These are phyloP conservation scores for Triangularia verruculosa DNA, from an alignment of 2,329 filamentous ascomycete species.

Conservation along the genomic window DNA sequence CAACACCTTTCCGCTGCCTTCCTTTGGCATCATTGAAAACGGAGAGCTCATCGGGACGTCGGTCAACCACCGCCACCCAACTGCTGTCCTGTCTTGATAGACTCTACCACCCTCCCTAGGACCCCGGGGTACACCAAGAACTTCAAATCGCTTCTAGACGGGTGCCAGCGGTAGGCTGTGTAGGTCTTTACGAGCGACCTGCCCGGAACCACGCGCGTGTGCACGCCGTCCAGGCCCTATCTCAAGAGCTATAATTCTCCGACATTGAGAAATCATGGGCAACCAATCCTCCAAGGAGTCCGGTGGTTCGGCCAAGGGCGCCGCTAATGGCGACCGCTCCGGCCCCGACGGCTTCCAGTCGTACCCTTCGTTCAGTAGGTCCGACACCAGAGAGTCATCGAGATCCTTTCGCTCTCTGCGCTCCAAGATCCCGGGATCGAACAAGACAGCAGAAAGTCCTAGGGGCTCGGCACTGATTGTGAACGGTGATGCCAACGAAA, in stretches of 20 bases:
- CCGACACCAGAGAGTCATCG: constrained; percentile 88
- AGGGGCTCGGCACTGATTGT: constrained; percentile 68
- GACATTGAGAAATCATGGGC: constrained; percentile 56
- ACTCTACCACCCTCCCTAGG: constrained; percentile 53
- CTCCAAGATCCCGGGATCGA: constrained; percentile 79
- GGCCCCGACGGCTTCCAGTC: constrained; percentile 65
- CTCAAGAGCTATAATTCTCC: constrained; percentile 26
- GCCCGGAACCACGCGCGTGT: constrained; percentile 33
- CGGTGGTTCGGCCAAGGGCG: constrained; percentile 49
- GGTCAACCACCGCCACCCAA: constrained; percentile 43
- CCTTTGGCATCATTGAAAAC: constrained; percentile 40
- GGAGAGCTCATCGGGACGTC: constrained; percentile 47
- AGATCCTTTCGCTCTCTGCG: constrained; percentile 81
- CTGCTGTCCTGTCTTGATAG: constrained; percentile 50
- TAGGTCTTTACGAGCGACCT: constrained; percentile 32
- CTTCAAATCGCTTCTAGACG: constrained; percentile 31
- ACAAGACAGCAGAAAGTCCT: constrained; percentile 76
- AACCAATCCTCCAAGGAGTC: constrained; percentile 68
- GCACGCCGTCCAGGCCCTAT: constrained; percentile 35
- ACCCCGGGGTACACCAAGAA: constrained; percentile 28
- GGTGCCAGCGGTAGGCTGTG: constrained; percentile 37
- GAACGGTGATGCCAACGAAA: constrained; percentile 61
- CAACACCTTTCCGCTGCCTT: constrained; percentile 3
- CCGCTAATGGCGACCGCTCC: constrained; percentile 40
- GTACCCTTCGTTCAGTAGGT: constrained; percentile 87